A percentile compares a stretch with the other conserved stretches of the same genome.
Conservation (phyloP, 768 basidiomycete genomes). For the Podaxis rugospora region DNA sequence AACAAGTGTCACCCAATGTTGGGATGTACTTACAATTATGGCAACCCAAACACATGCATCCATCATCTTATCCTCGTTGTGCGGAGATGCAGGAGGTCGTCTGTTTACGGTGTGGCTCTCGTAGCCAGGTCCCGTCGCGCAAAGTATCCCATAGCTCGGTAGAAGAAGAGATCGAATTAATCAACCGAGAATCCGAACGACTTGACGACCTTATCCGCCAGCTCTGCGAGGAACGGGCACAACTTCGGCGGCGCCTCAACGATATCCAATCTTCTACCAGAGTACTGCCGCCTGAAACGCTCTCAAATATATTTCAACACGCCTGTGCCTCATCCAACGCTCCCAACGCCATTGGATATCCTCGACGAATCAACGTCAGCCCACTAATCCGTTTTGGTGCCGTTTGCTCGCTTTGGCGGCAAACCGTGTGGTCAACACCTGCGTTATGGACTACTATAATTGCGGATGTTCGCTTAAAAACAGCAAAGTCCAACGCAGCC, state of each 20-base stretch:
- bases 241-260: neutral
- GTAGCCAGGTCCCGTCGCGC: neutral
- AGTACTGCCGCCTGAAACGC: neutral
- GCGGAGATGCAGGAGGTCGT: neutral
- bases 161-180: neutral
- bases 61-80: neutral
- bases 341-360: neutral
- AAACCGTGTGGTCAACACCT: slow-evolving; percentile 1
- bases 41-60: no score
- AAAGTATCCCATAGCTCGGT: neutral
- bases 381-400: neutral
- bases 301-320: neutral
- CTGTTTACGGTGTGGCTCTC: neutral
- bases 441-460: neutral
- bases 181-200: neutral
- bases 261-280: neutral
- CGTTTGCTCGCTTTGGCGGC: slow-evolving; percentile 2
- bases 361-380: neutral
- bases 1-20: no score
- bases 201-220: neutral
- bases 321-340: neutral
- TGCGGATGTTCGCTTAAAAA: neutral
- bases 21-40: no score
- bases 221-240: neutral
- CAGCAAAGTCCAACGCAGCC: neutral